Conservation (phyloP, 768 basidiomycete species). For the Lentinus brumalis region DNA sequence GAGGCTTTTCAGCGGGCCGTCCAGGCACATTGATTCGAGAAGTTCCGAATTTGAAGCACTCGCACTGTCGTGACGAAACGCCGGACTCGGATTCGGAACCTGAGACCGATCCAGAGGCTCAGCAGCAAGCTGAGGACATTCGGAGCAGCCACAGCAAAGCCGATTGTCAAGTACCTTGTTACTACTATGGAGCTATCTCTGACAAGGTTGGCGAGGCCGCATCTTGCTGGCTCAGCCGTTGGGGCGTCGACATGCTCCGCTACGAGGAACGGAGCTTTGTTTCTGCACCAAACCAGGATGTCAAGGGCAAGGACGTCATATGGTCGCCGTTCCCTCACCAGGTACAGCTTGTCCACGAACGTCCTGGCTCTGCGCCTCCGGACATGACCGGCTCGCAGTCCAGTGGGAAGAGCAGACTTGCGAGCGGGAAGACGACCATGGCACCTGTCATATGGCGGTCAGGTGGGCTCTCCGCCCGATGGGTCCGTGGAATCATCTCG, state of each 20-base stretch:
- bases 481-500: slow-evolving; percentile 74
- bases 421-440: slow-evolving; percentile 15
- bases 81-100: slow-evolving; percentile 4
- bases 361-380: slow-evolving; percentile 17
- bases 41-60: slow-evolving; percentile 9
- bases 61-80: slow-evolving; percentile 2
- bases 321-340: slow-evolving; percentile 2
- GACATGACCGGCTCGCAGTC: slow-evolving; percentile 10
- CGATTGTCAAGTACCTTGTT: slow-evolving; percentile 38
- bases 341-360: neutral
- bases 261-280: slow-evolving; percentile 50
- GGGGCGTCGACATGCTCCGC: slow-evolving; percentile 79
- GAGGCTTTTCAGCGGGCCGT: neutral
- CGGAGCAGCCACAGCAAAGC: slow-evolving; percentile 1
- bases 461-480: slow-evolving; percentile 70
- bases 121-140: neutral
- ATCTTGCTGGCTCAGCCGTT: slow-evolving; percentile 83
- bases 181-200: slow-evolving; percentile 84
- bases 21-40: neutral
- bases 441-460: slow-evolving; percentile 70
- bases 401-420: neutral
- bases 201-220: slow-evolving; percentile 92
- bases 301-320: neutral
- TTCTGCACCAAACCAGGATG: neutral
- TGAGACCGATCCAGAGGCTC: slow-evolving; percentile 12